Evolutionary conservation across 139 green algal genomes (phyloP), one percentile per base, ranked within the genome.

Genomic region (Haematococcus lacustris): DNA sequence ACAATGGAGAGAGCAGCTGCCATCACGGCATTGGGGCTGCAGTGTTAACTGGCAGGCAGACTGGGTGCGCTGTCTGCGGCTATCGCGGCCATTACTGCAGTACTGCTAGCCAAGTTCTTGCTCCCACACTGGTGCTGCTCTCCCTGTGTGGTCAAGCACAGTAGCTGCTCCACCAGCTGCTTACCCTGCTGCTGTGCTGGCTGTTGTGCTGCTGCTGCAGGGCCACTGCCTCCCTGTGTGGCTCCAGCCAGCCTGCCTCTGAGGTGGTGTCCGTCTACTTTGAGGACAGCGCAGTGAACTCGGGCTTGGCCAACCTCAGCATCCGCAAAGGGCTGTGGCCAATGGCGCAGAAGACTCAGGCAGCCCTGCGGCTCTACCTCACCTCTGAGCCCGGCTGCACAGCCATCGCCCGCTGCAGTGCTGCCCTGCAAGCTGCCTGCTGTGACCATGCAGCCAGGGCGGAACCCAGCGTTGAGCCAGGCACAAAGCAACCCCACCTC

Each of bases 221-320:
- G 43, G 34, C 40, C 0, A 60, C n/a, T n/a, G n/a, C 68, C 26
- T 50, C 63, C 0, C n/a, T 51, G 66, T 47, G 28, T 30, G 74
- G 75, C 50, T 26, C 38, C 38, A 33, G 28, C 34, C 47, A 6
- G 13, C 71, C 76, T 23, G 84, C 80, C 33, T 71, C 84, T 2
- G 88, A 94, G 69, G 65, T 92, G 40, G 60, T 85, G 6, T 80
- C 86, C 30, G 59, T 88, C 5, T 94, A 94, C 72, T 94, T 90
- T 77, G 89, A 94, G 78, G 87, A 94, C 86, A 70, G 74, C 6
- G 62, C 77, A 21, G 80, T 88, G 38, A 57, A 78, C 23, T 57
- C 86, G 3, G 81, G 84, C 59, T 74, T 94, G 3, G 66, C 77
- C 62, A 94, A 94, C 77, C 80, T 94, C 78, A 83, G 77, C 4